Conservation (phyloP, 768 basidiomycete species). For the Chalciporus chontae region DNA sequence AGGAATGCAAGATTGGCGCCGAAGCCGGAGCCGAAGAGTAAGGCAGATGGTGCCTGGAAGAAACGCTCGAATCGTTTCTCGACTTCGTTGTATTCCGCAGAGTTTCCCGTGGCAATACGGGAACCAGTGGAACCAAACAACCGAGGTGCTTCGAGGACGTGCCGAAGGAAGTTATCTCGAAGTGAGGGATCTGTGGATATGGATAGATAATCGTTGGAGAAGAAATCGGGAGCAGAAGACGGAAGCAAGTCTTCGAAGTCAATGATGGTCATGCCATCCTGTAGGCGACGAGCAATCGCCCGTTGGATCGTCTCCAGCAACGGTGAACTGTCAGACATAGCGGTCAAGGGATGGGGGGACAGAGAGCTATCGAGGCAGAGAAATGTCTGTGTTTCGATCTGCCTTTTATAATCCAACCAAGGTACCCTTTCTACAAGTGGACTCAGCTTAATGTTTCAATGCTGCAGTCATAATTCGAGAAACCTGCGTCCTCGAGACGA, state of each 20-base stretch:
- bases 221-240: conserved; percentile 32
- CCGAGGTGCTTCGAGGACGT: conserved; percentile 16
- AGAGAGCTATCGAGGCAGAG: neutral
- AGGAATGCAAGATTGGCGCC: conserved; percentile 52
- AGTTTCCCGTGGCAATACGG: conserved; percentile 43
- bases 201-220: conserved; percentile 52
- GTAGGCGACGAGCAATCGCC: conserved; percentile 6
- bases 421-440: no score
- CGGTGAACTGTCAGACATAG: conserved; percentile 10
- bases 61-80: conserved; percentile 11
- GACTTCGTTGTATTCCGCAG: conserved; percentile 9
- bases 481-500: no score
- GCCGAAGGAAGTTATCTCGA: conserved; percentile 31
- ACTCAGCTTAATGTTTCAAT: no score
- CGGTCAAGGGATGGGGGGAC: neutral
- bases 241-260: conserved; percentile 15
- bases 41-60: conserved; percentile 35
- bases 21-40: conserved; percentile 53
- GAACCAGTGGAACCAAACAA: conserved; percentile 50
- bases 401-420: no score
- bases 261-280: conserved; percentile 10
- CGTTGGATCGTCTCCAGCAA: conserved; percentile 14
- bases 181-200: conserved; percentile 35
- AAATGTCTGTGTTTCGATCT: no score
- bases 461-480: no score